Evolutionary conservation across 345 rosid species (phyloP), one percentile per base, ranked within the genome.

Genomic region (Brassica juncea): DNA sequence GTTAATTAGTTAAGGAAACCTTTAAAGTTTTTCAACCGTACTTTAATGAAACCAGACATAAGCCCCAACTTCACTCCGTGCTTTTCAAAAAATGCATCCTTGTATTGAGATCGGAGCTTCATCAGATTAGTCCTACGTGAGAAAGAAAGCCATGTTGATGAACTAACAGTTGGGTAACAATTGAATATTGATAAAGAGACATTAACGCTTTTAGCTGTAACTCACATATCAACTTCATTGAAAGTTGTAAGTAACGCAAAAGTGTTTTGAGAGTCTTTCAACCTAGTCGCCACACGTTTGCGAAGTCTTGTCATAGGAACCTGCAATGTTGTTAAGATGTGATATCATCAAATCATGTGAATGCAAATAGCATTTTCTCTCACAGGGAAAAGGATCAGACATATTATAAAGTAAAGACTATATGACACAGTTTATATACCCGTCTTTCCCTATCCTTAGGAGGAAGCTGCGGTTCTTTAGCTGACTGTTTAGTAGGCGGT

Each of bases 271-370:
- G 99, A 93, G 77, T 95, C 99, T 82, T 95, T 95, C 96, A 95
- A 82, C 74, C 99, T 86, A 67, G 90, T 88, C 7, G 98, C 99
- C 47, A 96, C 98, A 62, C 98, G 87, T 78, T 96, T 96, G 62
- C 98, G 86, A 31, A 96, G 97, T 87, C 99, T 90, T 59, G 99
- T 93, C 99, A 96, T 96, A 37, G 99, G 97, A 82, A 96, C 93
- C 99, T 96, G 85, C 67, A 76, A 71, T 28, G 61, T 68, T 69
- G 71, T 58, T 73, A 25, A 66, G 68, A 69, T 54, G 68, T 11
- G 64, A 72, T 37, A 77, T 65, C 65, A 80, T 62, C 78, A 74
- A 75, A 35, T 67, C 19, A 68, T 72, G 14, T 47, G 34, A 25
- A 68, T 32, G 30, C 8, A 52, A 21, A 35, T 21, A 25, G 34